Evolutionary conservation across 108 stramenopile species (phyloP).

Genomic region (Cylindrotheca closterium): DNA sequence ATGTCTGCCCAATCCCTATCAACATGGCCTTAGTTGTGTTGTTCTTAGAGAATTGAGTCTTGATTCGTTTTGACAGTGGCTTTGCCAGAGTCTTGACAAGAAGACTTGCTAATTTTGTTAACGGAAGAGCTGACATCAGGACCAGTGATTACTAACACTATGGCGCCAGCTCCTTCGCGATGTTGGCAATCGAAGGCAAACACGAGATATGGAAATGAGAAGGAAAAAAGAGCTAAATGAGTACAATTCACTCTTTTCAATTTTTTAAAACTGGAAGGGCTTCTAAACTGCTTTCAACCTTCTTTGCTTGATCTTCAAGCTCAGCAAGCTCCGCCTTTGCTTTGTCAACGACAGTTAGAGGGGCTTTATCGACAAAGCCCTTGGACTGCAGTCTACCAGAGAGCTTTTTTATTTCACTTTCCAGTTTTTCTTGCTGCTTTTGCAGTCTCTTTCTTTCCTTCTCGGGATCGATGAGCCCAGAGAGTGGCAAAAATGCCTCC

Average conservation of each 20-base stretch:
- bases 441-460: slow-evolving; percentile 77
- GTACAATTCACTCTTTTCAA: no score
- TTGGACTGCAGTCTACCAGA: slow-evolving; percentile 68
- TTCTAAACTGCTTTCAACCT: slow-evolving; percentile 49
- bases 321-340: slow-evolving; percentile 76
- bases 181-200: no score
- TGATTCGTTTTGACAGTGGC: slow-evolving; percentile 77
- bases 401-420: slow-evolving; percentile 76
- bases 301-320: slow-evolving; percentile 81
- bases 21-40: slow-evolving; percentile 51
- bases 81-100: slow-evolving; percentile 56
- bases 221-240: no score
- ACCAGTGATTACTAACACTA: no score
- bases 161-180: no score
- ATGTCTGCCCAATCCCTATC: slow-evolving; percentile 72
- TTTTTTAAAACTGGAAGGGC: slow-evolving; percentile 7
- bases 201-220: no score
- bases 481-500: slow-evolving; percentile 83
- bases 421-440: slow-evolving; percentile 82
- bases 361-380: slow-evolving; percentile 90
- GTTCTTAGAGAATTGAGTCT: slow-evolving; percentile 53
- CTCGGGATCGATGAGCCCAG: slow-evolving; percentile 82
- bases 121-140: neutral
- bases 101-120: slow-evolving; percentile 41
- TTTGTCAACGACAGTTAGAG: slow-evolving; percentile 79